Evolutionary conservation across 768 basidiomycete species (phyloP).

Genomic region (Melanogaster broomeanus): DNA sequence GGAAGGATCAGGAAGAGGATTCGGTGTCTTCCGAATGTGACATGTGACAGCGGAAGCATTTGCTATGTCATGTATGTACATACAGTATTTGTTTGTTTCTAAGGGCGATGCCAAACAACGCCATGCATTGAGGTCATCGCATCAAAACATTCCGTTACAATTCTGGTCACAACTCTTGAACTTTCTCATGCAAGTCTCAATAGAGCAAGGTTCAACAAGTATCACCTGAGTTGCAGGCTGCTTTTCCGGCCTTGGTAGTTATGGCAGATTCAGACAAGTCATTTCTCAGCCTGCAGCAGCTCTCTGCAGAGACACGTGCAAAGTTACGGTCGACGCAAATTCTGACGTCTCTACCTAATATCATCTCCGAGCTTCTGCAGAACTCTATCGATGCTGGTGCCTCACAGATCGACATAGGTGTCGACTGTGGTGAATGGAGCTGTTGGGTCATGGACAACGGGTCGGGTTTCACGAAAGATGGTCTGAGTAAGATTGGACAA

Average conservation of each 20-base stretch:
- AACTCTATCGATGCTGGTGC: constrained; percentile 88
- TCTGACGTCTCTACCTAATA: constrained; percentile 76
- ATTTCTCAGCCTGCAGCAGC: constrained; percentile 35
- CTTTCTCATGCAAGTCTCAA: background rate
- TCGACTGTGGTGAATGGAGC: constrained; percentile 77
- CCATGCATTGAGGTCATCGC: background rate
- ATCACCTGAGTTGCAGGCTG: background rate
- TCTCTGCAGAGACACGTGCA: constrained; percentile 64
- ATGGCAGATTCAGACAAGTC: constrained; percentile 26
- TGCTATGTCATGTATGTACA: constrained; percentile 11
- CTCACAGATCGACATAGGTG: constrained; percentile 62
- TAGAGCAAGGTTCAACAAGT: background rate
- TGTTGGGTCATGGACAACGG: constrained; percentile 91
- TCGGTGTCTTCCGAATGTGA: constrained; percentile 92
- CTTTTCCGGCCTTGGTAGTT: too few relatives aligned
- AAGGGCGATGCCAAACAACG: constrained; percentile 24
- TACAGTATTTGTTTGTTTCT: constrained; percentile 23
- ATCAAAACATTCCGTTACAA: background rate
- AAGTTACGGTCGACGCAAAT: constrained; percentile 83
- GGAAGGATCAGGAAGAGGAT: constrained; percentile 72
- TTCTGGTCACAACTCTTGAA: background rate
- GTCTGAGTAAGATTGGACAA: constrained; percentile 54
- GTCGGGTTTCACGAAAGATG: constrained; percentile 64
- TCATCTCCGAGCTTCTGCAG: constrained; percentile 85
- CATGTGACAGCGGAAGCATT: constrained; percentile 17